Percentiles rank a stretch among this genome's conserved stretches.
Conservation (phyloP, 208 protist genomes). For the Lotmaria passim region DNA sequence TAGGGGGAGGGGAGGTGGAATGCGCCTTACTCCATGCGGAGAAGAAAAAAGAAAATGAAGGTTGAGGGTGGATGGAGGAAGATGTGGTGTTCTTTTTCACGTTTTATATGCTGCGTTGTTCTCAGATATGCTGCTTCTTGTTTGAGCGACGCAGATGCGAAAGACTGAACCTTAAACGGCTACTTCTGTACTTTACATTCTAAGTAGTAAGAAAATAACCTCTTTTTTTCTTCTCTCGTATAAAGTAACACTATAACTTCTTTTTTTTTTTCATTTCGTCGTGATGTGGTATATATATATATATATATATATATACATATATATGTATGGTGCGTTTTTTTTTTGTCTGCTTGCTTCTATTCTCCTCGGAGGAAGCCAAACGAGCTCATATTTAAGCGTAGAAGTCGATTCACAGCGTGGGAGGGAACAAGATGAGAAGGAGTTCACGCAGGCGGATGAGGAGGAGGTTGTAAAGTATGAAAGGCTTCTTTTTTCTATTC, state of each 20-base stretch:
- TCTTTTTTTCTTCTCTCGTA: slow-evolving; percentile 21
- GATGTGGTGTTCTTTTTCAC: no score
- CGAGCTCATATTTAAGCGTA: not conserved
- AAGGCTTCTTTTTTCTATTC: no score
- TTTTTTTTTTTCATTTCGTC: slow-evolving; percentile 12
- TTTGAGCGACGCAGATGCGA: no score
- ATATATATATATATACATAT: not conserved
- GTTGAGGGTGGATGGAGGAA: no score
- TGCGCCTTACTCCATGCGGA: no score
- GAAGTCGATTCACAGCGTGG: not conserved
- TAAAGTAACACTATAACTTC: slow-evolving; percentile 6
- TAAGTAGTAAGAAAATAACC: not conserved
- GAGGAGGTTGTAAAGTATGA: slow-evolving; percentile 20
- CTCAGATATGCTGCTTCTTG: no score
- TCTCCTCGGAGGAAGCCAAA: slow-evolving; percentile 14
- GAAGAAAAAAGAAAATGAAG: no score
- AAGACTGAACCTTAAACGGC: no score
- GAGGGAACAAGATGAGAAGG: not conserved
- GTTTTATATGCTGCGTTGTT: no score
- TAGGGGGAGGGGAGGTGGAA: no score
- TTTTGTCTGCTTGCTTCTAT: not conserved
- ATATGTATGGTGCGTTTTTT: not conserved
- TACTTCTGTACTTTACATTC: no score
- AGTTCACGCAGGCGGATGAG: slow-evolving; percentile 4
- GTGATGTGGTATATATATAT: not conserved